A percentile compares a stretch with the other conserved stretches of the same genome.
phyloP scores from a whole-genome alignment of 306 rosid genomes.

The Glycine latifolia region DNA sequence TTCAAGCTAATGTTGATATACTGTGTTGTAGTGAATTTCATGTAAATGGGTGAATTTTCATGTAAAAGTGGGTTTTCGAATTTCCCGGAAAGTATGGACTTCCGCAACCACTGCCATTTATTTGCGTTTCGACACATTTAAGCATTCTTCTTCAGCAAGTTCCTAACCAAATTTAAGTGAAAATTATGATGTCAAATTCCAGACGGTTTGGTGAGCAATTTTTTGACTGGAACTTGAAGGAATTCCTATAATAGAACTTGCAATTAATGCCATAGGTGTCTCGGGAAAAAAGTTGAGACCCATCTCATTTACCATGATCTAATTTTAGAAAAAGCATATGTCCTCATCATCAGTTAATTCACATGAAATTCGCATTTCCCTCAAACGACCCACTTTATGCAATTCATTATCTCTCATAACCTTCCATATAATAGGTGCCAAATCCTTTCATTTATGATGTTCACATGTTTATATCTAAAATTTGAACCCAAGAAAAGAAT shows the following conservation, averaged over 20 bases:
- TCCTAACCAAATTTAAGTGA: constrained; percentile 5
- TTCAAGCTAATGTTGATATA: background rate
- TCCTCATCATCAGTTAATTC: constrained; percentile 6
- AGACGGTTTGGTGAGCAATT: constrained; percentile 41
- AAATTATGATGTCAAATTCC: constrained; percentile 26
- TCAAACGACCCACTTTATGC: constrained; percentile 25
- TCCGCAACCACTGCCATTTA: constrained; percentile 33
- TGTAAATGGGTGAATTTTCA: background rate
- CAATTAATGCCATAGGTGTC: constrained; percentile 39
- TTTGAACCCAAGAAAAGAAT: background rate
- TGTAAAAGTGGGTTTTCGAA: background rate
- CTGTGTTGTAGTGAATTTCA: background rate
- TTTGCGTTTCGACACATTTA: background rate
- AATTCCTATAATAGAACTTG: constrained; percentile 17
- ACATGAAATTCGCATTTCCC: constrained; percentile 15
- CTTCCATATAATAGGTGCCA: background rate
- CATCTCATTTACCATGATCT: constrained; percentile 27
- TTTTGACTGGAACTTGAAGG: constrained; percentile 24
- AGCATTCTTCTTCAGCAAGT: constrained; percentile 4
- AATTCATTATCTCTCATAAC: background rate
- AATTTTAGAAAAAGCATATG: constrained; percentile 15
- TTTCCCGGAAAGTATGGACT: background rate
- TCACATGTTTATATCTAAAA: background rate
- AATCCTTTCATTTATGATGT: background rate
- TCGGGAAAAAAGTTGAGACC: constrained; percentile 26